Evolutionary conservation across 257 asterid genomes (phyloP), one percentile per base, ranked within the genome.

Genomic region (Marsdenia floribunda): DNA sequence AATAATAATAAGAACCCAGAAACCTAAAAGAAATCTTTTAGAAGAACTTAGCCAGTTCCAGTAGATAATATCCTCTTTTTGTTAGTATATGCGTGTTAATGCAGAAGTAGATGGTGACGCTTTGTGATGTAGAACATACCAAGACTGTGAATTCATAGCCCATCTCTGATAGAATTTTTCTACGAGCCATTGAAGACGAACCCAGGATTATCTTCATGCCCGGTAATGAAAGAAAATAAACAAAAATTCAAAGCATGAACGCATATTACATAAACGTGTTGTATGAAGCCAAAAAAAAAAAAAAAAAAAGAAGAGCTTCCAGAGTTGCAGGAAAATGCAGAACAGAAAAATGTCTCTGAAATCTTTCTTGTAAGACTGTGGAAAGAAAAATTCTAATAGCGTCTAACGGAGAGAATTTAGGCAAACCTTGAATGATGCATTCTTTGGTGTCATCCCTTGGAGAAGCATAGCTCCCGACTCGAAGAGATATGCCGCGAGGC

Each of bases 121-220:
- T 21, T 49, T 8, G 15, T 29, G 18, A 46, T 35, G 24, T 37
- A 60, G 24, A 73, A 57, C 76, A 61, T 79, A 92, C 96, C 93
- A 86, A 64, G 74, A 92, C 69, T 67, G 89, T 80, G 77, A 92
- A 92, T 33, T 84, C 85, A 52, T 85, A 90, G 60, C 97, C 96
- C 97, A 90, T 92, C 77, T 87, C 96, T 15, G 88, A 75, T 18
- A 92, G 84, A 86, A 92, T 89, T 79, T 80, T 78, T 5, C 88
- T 86, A 72, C 96, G 93, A 69, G 97, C 91, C 83, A 80, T 77
- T 66, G 98, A 90, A 71, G 97, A 87, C 16, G 98, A 90, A 38
- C 98, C 98, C 80, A 92, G 66, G n/a, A 89, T 92, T 75, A 90
- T 80, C 97, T 92, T 81, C 44, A 74, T 40, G 46, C 68, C 33